Percentiles rank a stretch among this genome's conserved stretches.
Conservation (phyloP, 1,139 yeast genomes). For the Debaryomyces subglobosus region DNA sequence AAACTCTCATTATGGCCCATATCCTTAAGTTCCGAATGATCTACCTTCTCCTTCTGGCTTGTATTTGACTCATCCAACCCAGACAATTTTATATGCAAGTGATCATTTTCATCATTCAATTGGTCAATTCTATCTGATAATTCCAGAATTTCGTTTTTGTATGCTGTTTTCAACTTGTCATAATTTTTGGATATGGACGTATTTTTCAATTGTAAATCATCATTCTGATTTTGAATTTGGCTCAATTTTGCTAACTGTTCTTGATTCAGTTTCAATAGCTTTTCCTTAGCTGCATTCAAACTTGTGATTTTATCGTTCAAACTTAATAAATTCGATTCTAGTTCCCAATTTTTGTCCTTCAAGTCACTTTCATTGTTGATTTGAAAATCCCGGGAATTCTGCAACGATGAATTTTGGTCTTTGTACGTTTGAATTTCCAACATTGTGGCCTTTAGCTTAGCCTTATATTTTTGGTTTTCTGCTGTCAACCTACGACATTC, state of each 20-base stretch:
- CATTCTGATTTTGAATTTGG: constrained; percentile 47
- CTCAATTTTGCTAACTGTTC: constrained; percentile 36
- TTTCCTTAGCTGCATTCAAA: constrained; percentile 32
- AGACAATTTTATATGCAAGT: constrained; percentile 41
- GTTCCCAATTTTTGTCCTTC: constrained; percentile 79
- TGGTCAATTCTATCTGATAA: constrained; percentile 54
- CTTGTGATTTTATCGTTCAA: constrained; percentile 48
- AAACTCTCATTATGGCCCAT: constrained; percentile 21
- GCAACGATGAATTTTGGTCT: constrained; percentile 39
- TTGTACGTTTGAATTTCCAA: constrained; percentile 44
- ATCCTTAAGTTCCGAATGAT: background rate
- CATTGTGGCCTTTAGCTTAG: constrained; percentile 42
- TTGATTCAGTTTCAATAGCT: constrained; percentile 31
- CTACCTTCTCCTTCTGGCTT: background rate
- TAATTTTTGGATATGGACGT: constrained; percentile 41
- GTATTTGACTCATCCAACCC: background rate
- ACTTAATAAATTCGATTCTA: constrained; percentile 60
- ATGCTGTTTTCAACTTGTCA: constrained; percentile 34
- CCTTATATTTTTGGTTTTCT: constrained; percentile 59
- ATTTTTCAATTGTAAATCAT: constrained; percentile 48
- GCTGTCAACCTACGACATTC: constrained; percentile 81
- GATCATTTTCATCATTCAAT: constrained; percentile 67
- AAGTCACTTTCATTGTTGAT: constrained; percentile 46
- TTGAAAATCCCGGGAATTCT: constrained; percentile 35
- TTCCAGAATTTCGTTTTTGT: constrained; percentile 45